These are phyloP conservation scores for Penicillium cinerascens DNA, from an alignment of 495 filamentous ascomycete species.

Conservation along the genomic window DNA sequence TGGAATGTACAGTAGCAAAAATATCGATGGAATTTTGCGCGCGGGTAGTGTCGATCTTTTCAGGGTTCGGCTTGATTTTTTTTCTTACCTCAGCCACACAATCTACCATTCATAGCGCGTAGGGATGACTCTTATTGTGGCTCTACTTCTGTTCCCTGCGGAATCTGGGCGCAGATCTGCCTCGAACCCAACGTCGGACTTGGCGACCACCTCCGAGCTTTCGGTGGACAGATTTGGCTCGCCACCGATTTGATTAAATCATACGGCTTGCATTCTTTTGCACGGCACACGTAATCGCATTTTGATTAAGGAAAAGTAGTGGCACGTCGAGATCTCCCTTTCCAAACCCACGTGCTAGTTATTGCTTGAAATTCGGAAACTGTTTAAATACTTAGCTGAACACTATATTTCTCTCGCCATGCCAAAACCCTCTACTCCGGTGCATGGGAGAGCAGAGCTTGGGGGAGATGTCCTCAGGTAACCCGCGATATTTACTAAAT, in stretches of 20 bases:
- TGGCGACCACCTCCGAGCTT: neutral
- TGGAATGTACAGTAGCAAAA: neutral
- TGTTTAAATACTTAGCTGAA: too few relatives aligned
- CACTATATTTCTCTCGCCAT: too few relatives aligned
- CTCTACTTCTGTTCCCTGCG: neutral
- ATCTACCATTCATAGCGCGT: neutral
- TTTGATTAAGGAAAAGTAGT: neutral
- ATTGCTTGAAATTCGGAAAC: too few relatives aligned
- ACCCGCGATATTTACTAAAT: too few relatives aligned
- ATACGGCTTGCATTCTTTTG: neutral
- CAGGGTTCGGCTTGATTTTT: neutral
- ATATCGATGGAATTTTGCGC: neutral
- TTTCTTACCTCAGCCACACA: neutral
- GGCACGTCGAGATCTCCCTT: too few relatives aligned
- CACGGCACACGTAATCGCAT: neutral
- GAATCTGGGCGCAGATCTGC: neutral
- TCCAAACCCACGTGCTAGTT: too few relatives aligned
- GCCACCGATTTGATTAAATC: neutral
- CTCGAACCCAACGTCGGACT: neutral
- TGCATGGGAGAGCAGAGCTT: too few relatives aligned
- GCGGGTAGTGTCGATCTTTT: neutral
- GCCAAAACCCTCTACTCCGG: too few relatives aligned
- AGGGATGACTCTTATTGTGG: neutral
- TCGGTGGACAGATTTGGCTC: neutral
- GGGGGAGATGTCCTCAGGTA: too few relatives aligned